Base-by-base conservation (phyloP, 2,329 filamentous ascomycete species). In the Ophiocordyceps robertsii region DNA sequence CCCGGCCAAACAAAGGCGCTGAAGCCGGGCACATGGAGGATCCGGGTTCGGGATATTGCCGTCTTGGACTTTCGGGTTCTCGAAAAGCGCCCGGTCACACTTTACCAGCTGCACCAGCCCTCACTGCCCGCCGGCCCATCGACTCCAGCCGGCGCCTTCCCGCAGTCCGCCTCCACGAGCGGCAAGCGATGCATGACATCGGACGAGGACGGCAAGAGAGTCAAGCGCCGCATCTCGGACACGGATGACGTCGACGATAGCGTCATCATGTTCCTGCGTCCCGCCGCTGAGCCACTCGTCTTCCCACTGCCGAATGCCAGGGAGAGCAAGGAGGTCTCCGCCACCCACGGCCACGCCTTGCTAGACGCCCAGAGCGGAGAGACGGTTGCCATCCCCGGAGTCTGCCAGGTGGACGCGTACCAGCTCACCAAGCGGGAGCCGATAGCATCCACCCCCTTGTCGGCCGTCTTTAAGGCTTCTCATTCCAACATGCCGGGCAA, bases 1-100 rank as follows among this genome's bases (percentile, higher is more conserved):
- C 68, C 68, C 1, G 59, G 60, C 3, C 60, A 59, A 13, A 64
- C 62, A 47, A 70, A 66, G 52, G 65, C 67, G 27, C 54, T 77
- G 30, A 64, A 58, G 14, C 74, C 73, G 3, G 73, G 73, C 29
- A 73, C 73, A 1, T 78, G 73, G 73, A 65, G 71, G 45, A 75
- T 77, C 49, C 66, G 61, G 43, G 64, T 76, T 48, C 58, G 61
- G 38, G 59, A 65, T 37, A 59, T 65, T 21, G 68, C 70, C 19
- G 67, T 77, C 9, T 58, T 77, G 30, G 74, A 78, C 53, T 77
- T 77, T 46, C 65, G 74, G 45, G 70, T 78, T 30, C 55, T 78
- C 17, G 71, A 75, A 53, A 75, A 73, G 56, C 66, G 68, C 5
- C 69, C 67, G 11, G 64, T 69, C 30, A 57, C 53, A 39, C 45